These are phyloP conservation scores for Lyophyllum semitale DNA, from an alignment of 768 basidiomycete species.

Conservation along the genomic window DNA sequence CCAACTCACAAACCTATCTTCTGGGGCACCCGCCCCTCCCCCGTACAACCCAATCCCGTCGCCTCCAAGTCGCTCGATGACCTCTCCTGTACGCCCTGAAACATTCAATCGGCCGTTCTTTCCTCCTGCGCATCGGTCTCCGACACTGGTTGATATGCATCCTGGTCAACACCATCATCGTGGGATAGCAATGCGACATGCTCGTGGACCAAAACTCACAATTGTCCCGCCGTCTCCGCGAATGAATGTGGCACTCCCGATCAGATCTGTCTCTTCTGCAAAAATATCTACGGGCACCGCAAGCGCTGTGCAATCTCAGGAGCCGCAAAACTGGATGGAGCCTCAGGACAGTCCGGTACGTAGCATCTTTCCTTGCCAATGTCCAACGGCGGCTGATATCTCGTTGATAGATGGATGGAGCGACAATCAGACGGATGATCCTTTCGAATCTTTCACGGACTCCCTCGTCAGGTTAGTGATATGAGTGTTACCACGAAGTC, in stretches of 20 bases:
- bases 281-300: not conserved
- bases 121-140: constrained; percentile 26
- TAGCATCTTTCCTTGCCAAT: not conserved
- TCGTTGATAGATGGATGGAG: constrained; percentile 26
- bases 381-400: not conserved
- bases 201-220: constrained; percentile 10
- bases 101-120: constrained; percentile 24
- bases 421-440: constrained; percentile 35
- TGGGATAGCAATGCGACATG: constrained; percentile 13
- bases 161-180: constrained; percentile 17
- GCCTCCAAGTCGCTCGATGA: constrained; percentile 20
- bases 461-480: constrained; percentile 14
- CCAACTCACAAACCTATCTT: constrained; percentile 27
- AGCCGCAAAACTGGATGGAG: not conserved
- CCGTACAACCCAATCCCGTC: constrained; percentile 27
- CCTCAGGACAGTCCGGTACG: not conserved
- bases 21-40: constrained; percentile 23
- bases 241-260: constrained; percentile 7
- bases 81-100: constrained; percentile 22
- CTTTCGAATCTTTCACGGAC: constrained; percentile 31
- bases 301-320: not conserved
- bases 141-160: constrained; percentile 32
- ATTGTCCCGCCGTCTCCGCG: constrained; percentile 21
- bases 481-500: not conserved
- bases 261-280: constrained; percentile 3